These are phyloP conservation scores for Cocos nucifera DNA, from an alignment of 176 grass and related monocot genomes.

Conservation along the genomic window DNA sequence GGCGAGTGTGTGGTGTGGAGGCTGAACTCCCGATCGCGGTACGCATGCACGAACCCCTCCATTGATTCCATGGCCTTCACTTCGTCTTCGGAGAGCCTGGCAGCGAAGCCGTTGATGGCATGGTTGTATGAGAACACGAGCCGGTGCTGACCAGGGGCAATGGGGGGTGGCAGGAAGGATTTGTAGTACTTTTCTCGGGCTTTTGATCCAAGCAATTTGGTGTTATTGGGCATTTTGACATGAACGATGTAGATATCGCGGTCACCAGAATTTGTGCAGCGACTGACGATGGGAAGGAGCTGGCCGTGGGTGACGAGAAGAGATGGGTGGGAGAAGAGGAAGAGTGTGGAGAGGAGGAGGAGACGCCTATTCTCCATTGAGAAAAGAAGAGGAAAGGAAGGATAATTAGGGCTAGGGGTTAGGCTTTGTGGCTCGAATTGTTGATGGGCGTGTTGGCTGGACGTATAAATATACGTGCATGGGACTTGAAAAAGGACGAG, in stretches of 20 bases:
- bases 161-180: not conserved
- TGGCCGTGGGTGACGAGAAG: not conserved
- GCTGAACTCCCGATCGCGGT: not conserved
- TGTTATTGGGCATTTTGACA: not conserved
- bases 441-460: too few species aligned
- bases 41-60: not conserved
- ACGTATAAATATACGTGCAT: too few species aligned
- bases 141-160: not conserved
- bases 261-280: not conserved
- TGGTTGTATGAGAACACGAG: slow-evolving; percentile 40
- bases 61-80: not conserved
- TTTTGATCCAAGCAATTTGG: not conserved
- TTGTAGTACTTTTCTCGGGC: not conserved
- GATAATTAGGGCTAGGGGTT: too few species aligned
- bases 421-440: too few species aligned
- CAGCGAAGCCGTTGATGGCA: not conserved
- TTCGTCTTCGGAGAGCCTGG: not conserved
- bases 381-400: not conserved
- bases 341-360: not conserved
- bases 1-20: not conserved
- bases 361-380: not conserved
- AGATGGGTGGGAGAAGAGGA: not conserved
- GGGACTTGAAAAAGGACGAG: too few species aligned
- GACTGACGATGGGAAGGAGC: slow-evolving; percentile 1
- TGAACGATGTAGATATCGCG: slow-evolving; percentile 1